These are phyloP conservation scores for Tulasnella calospora DNA, from an alignment of 768 basidiomycete genomes.

Conservation along the genomic window DNA sequence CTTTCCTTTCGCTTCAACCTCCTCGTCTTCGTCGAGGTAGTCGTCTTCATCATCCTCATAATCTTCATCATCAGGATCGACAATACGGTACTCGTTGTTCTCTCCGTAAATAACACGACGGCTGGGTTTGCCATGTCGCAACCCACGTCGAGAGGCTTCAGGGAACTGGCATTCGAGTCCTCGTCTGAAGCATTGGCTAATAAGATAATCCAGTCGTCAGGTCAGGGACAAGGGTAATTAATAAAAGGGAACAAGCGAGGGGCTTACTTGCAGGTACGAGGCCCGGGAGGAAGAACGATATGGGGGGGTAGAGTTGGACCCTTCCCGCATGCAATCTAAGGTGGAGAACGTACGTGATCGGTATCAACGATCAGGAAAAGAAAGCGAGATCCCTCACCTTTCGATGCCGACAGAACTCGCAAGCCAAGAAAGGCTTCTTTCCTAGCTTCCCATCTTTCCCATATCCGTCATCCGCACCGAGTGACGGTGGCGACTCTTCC, in stretches of 20 bases:
- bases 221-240: neutral
- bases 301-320: constrained; percentile 15
- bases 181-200: constrained; percentile 18
- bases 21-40: neutral
- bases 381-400: neutral
- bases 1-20: constrained; percentile 5
- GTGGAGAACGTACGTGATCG: neutral
- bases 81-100: constrained; percentile 17
- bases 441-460: neutral
- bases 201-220: neutral
- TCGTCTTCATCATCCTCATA: constrained; percentile 1
- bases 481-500: neutral
- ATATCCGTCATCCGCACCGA: neutral
- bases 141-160: constrained; percentile 17
- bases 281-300: constrained; percentile 19
- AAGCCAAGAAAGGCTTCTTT: constrained; percentile 24
- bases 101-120: constrained; percentile 21
- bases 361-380: neutral
- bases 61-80: constrained; percentile 19
- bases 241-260: neutral
- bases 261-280: constrained; percentile 20
- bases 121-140: constrained; percentile 20
- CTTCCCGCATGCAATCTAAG: constrained; percentile 19
- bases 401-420: constrained; percentile 19
- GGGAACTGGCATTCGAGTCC: constrained; percentile 22